Evolutionary conservation across 2,329 filamentous ascomycete genomes (phyloP).

Genomic region (Metarhizium anisopliae): DNA sequence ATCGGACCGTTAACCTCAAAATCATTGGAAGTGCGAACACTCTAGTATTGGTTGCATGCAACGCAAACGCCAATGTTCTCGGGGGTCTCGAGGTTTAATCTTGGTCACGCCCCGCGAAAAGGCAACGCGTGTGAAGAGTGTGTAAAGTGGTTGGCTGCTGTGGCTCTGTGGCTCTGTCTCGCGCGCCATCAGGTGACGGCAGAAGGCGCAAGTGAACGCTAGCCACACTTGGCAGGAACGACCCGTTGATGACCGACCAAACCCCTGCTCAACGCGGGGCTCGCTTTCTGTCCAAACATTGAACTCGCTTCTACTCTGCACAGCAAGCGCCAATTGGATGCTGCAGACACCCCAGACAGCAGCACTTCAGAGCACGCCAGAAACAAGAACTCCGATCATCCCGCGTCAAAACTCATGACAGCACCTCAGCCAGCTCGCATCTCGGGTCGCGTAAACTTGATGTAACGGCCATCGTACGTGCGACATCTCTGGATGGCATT

Average conservation of each 20-base stretch:
- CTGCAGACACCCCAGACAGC: no score
- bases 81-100: not conserved
- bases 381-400: not conserved
- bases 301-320: no score
- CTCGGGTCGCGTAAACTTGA: not conserved
- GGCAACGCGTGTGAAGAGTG: not conserved
- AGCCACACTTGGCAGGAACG: not conserved
- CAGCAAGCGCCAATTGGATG: no score
- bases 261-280: no score
- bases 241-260: not conserved
- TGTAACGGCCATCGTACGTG: not conserved
- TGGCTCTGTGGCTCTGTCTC: slow-evolving; percentile 6
- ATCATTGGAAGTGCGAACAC: not conserved
- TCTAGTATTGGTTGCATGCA: not conserved
- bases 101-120: not conserved
- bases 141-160: not conserved
- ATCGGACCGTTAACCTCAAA: not conserved
- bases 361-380: no score
- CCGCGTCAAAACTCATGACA: not conserved
- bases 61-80: no score
- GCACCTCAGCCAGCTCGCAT: not conserved
- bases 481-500: not conserved
- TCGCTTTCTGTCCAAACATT: no score
- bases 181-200: slow-evolving; percentile 19
- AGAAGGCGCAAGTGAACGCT: not conserved